phyloP scores from a whole-genome alignment of 768 basidiomycete genomes.

The Suillus variegatus region DNA sequence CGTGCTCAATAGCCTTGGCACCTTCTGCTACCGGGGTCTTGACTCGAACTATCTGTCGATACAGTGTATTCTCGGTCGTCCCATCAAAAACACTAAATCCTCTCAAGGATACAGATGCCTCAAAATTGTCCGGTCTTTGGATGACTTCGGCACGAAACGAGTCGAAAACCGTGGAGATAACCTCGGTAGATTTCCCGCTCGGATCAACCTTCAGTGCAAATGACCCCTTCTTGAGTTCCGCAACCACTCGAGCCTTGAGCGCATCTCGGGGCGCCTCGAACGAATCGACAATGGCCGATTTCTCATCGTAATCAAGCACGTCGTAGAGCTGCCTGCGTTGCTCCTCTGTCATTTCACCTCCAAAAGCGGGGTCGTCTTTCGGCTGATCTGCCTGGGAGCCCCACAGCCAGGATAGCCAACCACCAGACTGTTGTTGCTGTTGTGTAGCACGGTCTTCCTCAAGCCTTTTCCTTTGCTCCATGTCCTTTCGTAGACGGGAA shows the following conservation, averaged over 20 bases:
- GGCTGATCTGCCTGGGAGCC: constrained; percentile 44
- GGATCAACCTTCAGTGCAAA: constrained; percentile 82
- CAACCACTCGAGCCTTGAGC: constrained; percentile 70
- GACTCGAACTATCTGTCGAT: constrained; percentile 90
- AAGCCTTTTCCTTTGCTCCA: constrained; percentile 61
- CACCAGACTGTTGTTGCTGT: constrained; percentile 48
- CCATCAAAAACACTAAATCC: constrained; percentile 90
- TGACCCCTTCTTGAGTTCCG: constrained; percentile 84
- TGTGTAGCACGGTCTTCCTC: constrained; percentile 69
- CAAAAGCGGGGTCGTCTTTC: constrained; percentile 57
- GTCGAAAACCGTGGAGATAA: constrained; percentile 87
- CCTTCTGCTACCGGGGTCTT: constrained; percentile 42
- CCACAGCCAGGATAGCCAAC: constrained; percentile 84
- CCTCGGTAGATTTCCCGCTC: constrained; percentile 60
- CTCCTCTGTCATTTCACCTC: constrained; percentile 80
- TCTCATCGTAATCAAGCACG: constrained; percentile 90
- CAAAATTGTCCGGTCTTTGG: constrained; percentile 86
- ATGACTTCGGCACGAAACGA: constrained; percentile 80
- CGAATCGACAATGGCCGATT: constrained; percentile 65
- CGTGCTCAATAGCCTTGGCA: constrained; percentile 35
- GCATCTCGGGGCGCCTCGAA: constrained; percentile 79
- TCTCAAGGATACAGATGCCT: constrained; percentile 81
- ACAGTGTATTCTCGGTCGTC: constrained; percentile 76
- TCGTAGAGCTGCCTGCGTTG: constrained; percentile 90
- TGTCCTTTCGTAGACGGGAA: constrained; percentile 84